Evolutionary conservation across 495 filamentous ascomycete genomes (phyloP), one percentile per base, ranked within the genome.

Genomic region (Talaromyces borbonicus): DNA sequence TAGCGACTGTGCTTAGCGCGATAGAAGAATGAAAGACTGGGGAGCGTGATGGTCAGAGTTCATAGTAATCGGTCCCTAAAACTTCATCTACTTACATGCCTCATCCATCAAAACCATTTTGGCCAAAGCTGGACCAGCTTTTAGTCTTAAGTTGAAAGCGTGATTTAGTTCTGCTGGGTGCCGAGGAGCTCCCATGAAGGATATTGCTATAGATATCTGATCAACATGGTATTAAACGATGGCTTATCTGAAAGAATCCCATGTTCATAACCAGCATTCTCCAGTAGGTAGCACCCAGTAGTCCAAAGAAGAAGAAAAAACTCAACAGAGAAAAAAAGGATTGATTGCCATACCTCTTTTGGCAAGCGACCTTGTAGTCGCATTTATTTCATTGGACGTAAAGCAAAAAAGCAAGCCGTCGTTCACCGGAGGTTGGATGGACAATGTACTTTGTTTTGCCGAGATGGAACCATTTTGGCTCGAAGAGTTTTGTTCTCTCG

Each of bases 21-120:
- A 58, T 32, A 8, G 51, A 47, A 37, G 37, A 47, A 49, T 58
- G 56, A 22, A 54, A 58, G 36, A 54, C 56, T 58, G 31, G n/a
- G n/a, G 15, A 20, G 18, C 27, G 16, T 8, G 43, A 48, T 8
- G 47, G n/a, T 26, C 14, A 8, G 23, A 23, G 32, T 20, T 32
- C 11, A 43, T 31, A 11, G 22, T 15, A n/a, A n/a, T n/a, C n/a
- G n/a, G n/a, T n/a, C 23, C 11, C 12, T 38, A 7, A 19, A 53
- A 19, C 8, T 20, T 26, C 30, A 12, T 3, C 1, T 26, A 40
- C 56, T 56, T 31, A 58, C 56, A 58, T 38, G 56, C 54, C 52
- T 58, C 53, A 50, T 58, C 53, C 45, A 26, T 41, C 15, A 58
- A 51, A 32, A 58, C 43, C 27, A 31, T 49, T 25, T 54, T 48